Evolutionary conservation across 768 basidiomycete genomes (phyloP).

Genomic region (Collybia sp.): DNA sequence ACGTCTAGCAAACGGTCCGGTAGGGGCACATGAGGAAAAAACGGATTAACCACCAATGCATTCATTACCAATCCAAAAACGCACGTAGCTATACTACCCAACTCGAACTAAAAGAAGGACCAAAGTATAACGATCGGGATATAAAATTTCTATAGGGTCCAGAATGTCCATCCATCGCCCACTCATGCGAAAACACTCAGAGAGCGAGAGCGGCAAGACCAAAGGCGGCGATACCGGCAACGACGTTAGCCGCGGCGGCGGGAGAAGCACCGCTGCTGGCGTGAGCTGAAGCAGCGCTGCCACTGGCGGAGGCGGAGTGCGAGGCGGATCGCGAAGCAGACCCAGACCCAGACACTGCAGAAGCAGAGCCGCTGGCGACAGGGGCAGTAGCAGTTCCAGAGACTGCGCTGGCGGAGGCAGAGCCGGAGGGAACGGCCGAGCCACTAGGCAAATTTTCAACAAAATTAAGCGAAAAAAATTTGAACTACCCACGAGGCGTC

Average conservation of each 20-base stretch:
- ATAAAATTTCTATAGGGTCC: too few species aligned
- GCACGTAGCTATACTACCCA: too few species aligned
- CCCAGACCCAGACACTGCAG: too few species aligned
- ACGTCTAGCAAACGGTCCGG: too few species aligned
- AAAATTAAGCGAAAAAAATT: neutral
- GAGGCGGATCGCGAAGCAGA: too few species aligned
- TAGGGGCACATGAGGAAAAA: too few species aligned
- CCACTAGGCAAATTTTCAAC: neutral
- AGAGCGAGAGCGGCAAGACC: constrained; percentile 41
- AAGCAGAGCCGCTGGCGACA: constrained; percentile 1
- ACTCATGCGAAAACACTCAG: constrained; percentile 17
- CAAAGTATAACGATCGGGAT: too few species aligned
- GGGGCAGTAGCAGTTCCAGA: constrained; percentile 8
- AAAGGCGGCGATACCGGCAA: constrained; percentile 37
- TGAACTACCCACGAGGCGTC: constrained; percentile 2
- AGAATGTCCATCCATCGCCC: too few species aligned
- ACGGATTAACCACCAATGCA: too few species aligned
- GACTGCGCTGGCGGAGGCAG: constrained; percentile 6
- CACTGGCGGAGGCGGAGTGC: too few species aligned
- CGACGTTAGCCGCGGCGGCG: constrained; percentile 25
- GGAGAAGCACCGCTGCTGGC: constrained; percentile 14
- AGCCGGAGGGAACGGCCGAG: neutral
- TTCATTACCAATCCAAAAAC: too few species aligned
- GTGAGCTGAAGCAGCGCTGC: constrained; percentile 3
- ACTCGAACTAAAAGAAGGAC: too few species aligned